Conservation (phyloP, 1,139 yeast species). For the Geotrichum macrosporum region DNA sequence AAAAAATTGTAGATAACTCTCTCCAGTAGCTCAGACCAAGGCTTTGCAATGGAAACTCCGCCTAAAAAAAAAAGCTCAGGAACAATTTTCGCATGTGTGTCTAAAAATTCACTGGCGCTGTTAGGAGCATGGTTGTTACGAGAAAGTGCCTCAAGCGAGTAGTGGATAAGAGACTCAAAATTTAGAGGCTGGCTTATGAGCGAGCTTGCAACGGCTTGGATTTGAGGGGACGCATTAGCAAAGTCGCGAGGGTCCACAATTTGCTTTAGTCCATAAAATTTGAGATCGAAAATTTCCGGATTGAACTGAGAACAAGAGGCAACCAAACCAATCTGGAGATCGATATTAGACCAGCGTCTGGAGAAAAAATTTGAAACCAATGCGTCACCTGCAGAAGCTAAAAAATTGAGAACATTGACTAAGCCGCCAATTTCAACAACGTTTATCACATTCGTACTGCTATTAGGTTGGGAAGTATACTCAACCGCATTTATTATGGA, state of each 20-base stretch:
- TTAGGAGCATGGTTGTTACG: constrained; percentile 30
- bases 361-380: constrained; percentile 15
- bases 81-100: constrained; percentile 34
- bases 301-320: constrained; percentile 25
- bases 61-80: constrained; percentile 41
- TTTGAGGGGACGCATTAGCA: constrained; percentile 24
- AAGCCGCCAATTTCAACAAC: constrained; percentile 11
- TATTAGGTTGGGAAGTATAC: constrained; percentile 11
- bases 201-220: constrained; percentile 24
- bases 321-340: constrained; percentile 29
- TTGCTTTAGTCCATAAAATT: constrained; percentile 25
- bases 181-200: constrained; percentile 32
- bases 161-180: constrained; percentile 30
- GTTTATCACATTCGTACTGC: constrained; percentile 7
- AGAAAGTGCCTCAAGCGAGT: constrained; percentile 34
- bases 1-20: constrained; percentile 36
- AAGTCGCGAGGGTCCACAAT: constrained; percentile 25
- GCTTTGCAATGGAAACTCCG: constrained; percentile 36
- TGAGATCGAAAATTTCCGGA: constrained; percentile 24
- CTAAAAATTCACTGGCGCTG: constrained; percentile 33
- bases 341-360: constrained; percentile 27
- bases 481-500: constrained; percentile 11
- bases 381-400: constrained; percentile 17
- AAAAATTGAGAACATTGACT: constrained; percentile 12
- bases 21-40: constrained; percentile 38